Evolutionary conservation across 306 rosid genomes (phyloP).

Genomic region (Biancaea sappan): DNA sequence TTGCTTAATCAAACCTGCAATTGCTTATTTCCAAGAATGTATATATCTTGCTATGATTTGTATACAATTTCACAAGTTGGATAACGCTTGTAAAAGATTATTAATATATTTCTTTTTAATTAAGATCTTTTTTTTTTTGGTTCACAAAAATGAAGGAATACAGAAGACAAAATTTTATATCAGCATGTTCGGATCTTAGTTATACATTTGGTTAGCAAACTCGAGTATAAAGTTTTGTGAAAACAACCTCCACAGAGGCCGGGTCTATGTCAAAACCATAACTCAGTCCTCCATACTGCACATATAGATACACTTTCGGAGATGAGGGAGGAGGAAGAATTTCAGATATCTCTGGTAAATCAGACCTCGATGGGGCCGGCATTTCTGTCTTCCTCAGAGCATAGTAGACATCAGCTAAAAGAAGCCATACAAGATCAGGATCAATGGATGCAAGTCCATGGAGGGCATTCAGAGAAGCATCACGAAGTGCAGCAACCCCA

Average conservation of each 20-base stretch:
- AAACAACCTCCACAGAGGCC: conserved; percentile 62
- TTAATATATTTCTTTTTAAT: background rate
- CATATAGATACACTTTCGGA: conserved; percentile 61
- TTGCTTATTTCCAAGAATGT: background rate
- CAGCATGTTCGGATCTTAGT: conserved; percentile 18
- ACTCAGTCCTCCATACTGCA: conserved; percentile 80
- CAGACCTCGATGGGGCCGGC: conserved; percentile 54
- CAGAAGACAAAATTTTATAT: conserved; percentile 13
- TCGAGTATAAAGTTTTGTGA: conserved; percentile 53
- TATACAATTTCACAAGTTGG: too few species aligned
- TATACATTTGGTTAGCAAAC: conserved; percentile 46
- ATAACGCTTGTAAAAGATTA: background rate
- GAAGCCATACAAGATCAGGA: conserved; percentile 96
- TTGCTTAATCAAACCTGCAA: background rate
- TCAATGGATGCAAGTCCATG: conserved; percentile 79
- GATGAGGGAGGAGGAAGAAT: conserved; percentile 66
- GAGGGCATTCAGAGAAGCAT: conserved; percentile 78
- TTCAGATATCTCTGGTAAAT: conserved; percentile 55
- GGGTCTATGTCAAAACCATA: conserved; percentile 76
- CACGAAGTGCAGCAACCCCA: conserved; percentile 70
- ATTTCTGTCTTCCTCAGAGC: conserved; percentile 47
- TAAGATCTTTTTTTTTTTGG: background rate
- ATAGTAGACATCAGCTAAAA: conserved; percentile 81
- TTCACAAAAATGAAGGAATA: background rate
- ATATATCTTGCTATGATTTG: background rate